Conservation (phyloP, 768 basidiomycete genomes). For the Pisolithus microcarpus region DNA sequence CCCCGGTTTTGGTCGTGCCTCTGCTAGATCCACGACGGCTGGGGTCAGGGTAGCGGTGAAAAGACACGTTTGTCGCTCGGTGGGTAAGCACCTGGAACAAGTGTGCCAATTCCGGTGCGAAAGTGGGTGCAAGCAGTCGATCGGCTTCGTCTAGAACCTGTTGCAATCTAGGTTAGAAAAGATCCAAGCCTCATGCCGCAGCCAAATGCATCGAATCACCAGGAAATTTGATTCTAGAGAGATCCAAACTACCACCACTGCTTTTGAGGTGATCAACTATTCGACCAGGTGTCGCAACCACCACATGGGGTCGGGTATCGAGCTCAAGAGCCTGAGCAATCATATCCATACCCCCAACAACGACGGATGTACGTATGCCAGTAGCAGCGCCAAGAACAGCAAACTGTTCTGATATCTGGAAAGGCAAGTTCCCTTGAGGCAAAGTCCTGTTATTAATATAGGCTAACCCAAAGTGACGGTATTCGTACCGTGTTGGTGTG, state of each 20-base stretch:
- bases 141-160: slow-evolving; percentile 97
- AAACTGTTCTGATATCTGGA: slow-evolving; percentile 96
- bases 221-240: slow-evolving; percentile 81
- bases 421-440: slow-evolving; percentile 82
- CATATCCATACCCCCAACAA: slow-evolving; percentile 99
- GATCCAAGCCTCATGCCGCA: not conserved
- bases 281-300: slow-evolving; percentile 93
- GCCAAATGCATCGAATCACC: slow-evolving; percentile 36
- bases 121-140: slow-evolving; percentile 81
- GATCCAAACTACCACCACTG: slow-evolving; percentile 68
- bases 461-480: not conserved
- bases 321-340: slow-evolving; percentile 89
- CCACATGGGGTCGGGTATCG: slow-evolving; percentile 78
- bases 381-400: slow-evolving; percentile 79
- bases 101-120: slow-evolving; percentile 75
- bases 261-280: slow-evolving; percentile 86
- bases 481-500: slow-evolving; percentile 83
- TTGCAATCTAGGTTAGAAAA: not conserved
- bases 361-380: slow-evolving; percentile 76
- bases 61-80: slow-evolving; percentile 88
- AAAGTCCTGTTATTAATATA: not conserved
- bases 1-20: slow-evolving; percentile 66
- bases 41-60: slow-evolving; percentile 94
- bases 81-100: slow-evolving; percentile 73
- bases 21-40: slow-evolving; percentile 72